These are phyloP conservation scores for Tilletia setariae DNA, from an alignment of 1,284 basidiomycete species.

Conservation along the genomic window DNA sequence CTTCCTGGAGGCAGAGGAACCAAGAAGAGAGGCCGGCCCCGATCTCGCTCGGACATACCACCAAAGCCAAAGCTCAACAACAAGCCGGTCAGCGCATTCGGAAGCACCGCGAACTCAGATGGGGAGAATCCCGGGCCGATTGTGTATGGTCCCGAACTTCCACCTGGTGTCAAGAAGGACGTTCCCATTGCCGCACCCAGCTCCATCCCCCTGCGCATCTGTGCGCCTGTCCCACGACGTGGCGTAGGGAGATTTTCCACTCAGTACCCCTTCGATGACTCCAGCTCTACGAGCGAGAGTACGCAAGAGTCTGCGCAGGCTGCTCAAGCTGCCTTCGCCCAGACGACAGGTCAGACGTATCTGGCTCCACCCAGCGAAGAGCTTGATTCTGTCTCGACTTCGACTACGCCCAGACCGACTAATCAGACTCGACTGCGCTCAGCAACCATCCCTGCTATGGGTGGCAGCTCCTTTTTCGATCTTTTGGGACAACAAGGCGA, in stretches of 20 bases:
- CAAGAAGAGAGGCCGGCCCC: constrained; percentile 8
- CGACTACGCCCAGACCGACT: background rate
- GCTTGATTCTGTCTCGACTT: background rate
- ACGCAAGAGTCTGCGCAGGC: too few species aligned
- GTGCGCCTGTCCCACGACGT: background rate
- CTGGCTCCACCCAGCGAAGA: background rate
- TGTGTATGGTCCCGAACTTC: constrained; percentile 3
- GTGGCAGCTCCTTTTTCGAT: background rate
- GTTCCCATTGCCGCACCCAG: constrained; percentile 10
- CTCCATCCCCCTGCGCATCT: constrained; percentile 3
- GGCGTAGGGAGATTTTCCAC: background rate
- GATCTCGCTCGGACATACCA: constrained; percentile 6
- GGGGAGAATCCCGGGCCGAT: background rate
- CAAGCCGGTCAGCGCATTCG: background rate
- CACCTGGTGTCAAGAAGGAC: constrained; percentile 13
- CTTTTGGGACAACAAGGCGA: background rate
- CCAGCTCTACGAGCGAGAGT: too few species aligned
- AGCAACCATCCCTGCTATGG: background rate
- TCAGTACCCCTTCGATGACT: too few species aligned
- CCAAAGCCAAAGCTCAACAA: background rate
- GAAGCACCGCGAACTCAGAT: background rate
- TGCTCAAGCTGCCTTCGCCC: background rate
- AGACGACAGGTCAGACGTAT: too few species aligned
- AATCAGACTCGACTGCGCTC: background rate
- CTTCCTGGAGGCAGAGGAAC: constrained; percentile 4